Evolutionary conservation across 2,329 filamentous ascomycete species (phyloP), one percentile per base, ranked within the genome.

Genomic region (Claviceps quebecensis): DNA sequence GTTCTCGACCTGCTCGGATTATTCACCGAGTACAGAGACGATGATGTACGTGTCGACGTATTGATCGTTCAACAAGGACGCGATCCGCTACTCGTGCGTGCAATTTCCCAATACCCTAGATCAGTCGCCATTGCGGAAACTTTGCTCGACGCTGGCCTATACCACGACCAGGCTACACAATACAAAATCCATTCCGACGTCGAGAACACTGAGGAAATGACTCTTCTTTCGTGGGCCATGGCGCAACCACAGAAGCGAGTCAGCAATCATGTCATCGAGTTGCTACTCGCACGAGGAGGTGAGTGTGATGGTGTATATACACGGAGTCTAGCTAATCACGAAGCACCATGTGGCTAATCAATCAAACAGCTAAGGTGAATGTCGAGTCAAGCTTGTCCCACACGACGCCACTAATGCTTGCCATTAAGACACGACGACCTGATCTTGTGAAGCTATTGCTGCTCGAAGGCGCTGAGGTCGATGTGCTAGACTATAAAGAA

Each of bases 241-340:
- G 65, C 77, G 6, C 79, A 83, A 55, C 77, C 78, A 0, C 77
- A 82, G 55, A 84, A 83, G 61, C 74, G 73, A 54, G 71, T 84
- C 48, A 81, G 78, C 61, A 78, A 75, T 37, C 62, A 68, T 4
- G 65, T 84, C 44, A 75, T 86, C 51, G 69, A 76, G 55, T 63
- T 78, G 47, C 66, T 85, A 19, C 64, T 85, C n/a, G 65, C 58
- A 60, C 71, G 55, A 59, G 73, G 47, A 46, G 65, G 67, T 68
- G 57, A 62, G 67, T 60, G 19, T 41, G 13, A 40, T 38, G 17
- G 13, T n/a, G n/a, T 14, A 29, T 16, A 22, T 16, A 22, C 19
- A 23, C 14, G 8, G 36, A 5, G 14, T 26, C 5, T 13, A n/a
- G 4, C 8, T 14, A 44, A 43, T 26, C 13, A 39, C 13, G n/a